These are phyloP conservation scores for Microbotryum lychnidis-dioicae DNA, from an alignment of 1,284 basidiomycete genomes.

Conservation along the genomic window DNA sequence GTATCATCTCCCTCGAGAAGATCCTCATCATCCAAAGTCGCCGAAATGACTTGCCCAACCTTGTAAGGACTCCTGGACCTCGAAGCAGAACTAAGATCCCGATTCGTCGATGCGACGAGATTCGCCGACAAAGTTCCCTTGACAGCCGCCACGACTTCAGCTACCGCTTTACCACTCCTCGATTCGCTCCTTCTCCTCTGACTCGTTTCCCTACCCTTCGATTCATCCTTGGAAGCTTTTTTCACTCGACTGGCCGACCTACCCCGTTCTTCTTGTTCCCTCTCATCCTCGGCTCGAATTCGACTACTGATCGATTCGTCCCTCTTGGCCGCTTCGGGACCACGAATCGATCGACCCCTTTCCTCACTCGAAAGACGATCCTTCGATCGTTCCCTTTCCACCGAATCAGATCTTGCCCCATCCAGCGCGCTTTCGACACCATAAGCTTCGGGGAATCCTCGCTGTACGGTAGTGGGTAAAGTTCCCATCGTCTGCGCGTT, in stretches of 20 bases:
- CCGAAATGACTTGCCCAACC: conserved; percentile 6
- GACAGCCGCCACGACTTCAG: too few relatives aligned
- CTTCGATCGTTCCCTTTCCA: neutral
- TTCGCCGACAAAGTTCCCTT: too few relatives aligned
- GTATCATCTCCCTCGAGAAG: neutral
- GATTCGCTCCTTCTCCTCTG: too few relatives aligned
- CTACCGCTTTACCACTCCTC: too few relatives aligned
- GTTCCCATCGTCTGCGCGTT: neutral
- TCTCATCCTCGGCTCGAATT: conserved; percentile 14
- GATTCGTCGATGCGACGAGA: too few relatives aligned
- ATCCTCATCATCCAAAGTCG: conserved; percentile 7
- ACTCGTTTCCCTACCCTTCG: too few relatives aligned
- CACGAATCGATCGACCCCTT: too few relatives aligned
- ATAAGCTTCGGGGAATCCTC: neutral
- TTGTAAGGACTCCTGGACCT: too few relatives aligned
- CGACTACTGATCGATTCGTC: conserved; percentile 17
- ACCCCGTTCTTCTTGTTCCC: conserved; percentile 23
- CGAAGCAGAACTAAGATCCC: too few relatives aligned
- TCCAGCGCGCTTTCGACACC: neutral
- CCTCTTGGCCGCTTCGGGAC: neutral
- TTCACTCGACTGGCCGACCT: conserved; percentile 9
- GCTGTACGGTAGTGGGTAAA: neutral
- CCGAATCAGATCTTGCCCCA: neutral
- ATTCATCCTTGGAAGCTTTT: neutral
- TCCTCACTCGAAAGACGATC: neutral